Percentiles rank a stretch among this genome's conserved stretches.
Conservation (phyloP, 352 stramenopile species). For the Peronosclerospora sorghi region DNA sequence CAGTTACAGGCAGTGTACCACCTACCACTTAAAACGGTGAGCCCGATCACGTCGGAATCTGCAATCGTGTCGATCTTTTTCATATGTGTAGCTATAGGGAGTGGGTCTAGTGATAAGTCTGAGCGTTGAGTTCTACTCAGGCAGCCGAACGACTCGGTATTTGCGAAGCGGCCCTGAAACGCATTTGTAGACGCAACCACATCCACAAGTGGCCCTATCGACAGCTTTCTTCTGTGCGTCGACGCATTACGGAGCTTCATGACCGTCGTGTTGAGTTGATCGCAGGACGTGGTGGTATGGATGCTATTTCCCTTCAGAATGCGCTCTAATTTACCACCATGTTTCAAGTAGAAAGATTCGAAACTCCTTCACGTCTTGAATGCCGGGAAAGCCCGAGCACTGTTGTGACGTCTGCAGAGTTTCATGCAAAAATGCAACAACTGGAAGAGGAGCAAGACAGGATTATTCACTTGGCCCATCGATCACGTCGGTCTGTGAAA, state of each 20-base stretch:
- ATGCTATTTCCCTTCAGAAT: neutral
- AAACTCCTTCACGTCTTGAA: neutral
- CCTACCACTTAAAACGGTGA: conserved; percentile 58
- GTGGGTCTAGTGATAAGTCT: conserved; percentile 6
- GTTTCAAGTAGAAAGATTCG: neutral
- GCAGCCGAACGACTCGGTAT: conserved; percentile 44
- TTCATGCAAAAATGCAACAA: conserved; percentile 11
- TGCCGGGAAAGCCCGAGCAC: neutral
- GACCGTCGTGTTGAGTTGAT: conserved; percentile 1
- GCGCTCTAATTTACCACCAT: neutral
- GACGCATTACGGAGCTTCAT: conserved; percentile 33
- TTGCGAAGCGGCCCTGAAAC: conserved; percentile 76
- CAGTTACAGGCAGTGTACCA: conserved; percentile 59
- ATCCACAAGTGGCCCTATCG: conserved; percentile 71
- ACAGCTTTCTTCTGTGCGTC: conserved; percentile 45
- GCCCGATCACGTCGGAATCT: neutral
- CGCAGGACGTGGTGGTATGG: conserved; percentile 2
- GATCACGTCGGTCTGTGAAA: neutral
- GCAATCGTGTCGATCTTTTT: neutral
- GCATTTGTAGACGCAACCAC: conserved; percentile 58
- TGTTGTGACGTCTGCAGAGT: neutral
- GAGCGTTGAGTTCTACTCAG: conserved; percentile 21
- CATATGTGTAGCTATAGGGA: neutral
- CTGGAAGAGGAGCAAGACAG: conserved; percentile 19
- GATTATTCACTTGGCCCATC: conserved; percentile 21